phyloP scores from a whole-genome alignment of 768 basidiomycete species.

The Pleurotus sapidus region DNA sequence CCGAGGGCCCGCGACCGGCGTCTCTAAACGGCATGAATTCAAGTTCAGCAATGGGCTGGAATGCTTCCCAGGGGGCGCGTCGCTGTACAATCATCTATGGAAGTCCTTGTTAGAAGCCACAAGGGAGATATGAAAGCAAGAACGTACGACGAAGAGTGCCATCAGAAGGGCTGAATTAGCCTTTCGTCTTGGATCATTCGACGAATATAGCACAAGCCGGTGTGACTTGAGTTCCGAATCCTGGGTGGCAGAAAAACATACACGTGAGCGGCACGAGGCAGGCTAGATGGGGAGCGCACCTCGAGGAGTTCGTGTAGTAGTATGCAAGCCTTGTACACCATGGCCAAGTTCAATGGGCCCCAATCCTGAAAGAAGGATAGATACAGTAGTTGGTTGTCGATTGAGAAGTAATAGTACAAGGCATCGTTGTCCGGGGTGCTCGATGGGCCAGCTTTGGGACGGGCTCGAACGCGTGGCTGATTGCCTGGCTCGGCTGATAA shows the following conservation, averaged over 20 bases:
- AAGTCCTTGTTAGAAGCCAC: constrained; percentile 12
- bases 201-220: constrained; percentile 84
- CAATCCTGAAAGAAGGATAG: constrained; percentile 94
- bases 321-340: constrained; percentile 92
- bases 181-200: constrained; percentile 81
- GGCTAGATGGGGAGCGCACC: constrained; percentile 37
- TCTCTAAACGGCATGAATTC: constrained; percentile 97
- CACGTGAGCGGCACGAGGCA: constrained; percentile 34
- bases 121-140: background rate
- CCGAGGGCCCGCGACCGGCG: constrained; percentile 88
- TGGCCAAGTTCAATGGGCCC: constrained; percentile 89
- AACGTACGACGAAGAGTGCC: constrained; percentile 85
- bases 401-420: constrained; percentile 86
- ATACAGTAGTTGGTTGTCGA: constrained; percentile 91
- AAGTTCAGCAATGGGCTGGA: constrained; percentile 87
- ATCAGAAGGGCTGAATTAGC: constrained; percentile 95
- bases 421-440: constrained; percentile 72
- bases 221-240: constrained; percentile 72
- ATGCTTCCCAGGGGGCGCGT: constrained; percentile 90
- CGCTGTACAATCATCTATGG: constrained; percentile 88
- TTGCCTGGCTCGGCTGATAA: constrained; percentile 47
- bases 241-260: constrained; percentile 36
- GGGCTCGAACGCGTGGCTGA: constrained; percentile 61
- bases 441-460: constrained; percentile 55
- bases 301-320: constrained; percentile 87